These are phyloP conservation scores for Tolypocladium amazonense DNA, from an alignment of 2,329 filamentous ascomycete genomes.

Conservation along the genomic window DNA sequence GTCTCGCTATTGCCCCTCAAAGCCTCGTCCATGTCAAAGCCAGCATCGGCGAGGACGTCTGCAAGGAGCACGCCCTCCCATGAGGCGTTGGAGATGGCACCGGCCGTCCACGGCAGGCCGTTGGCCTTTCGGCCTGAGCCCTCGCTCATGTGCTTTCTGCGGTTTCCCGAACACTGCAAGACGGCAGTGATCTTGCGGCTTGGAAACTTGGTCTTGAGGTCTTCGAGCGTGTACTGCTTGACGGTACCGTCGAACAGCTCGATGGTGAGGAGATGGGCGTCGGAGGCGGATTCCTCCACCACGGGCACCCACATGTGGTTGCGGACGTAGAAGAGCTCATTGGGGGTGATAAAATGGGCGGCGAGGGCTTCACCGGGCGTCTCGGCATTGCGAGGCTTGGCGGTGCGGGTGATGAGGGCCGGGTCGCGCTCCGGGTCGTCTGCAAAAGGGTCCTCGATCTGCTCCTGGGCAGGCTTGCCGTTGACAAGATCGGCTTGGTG, in stretches of 20 bases:
- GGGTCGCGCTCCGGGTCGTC: constrained; percentile 41
- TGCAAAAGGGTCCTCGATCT: constrained; percentile 50
- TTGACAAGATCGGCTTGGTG: constrained; percentile 48
- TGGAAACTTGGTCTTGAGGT: constrained; percentile 41
- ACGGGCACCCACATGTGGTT: constrained; percentile 55
- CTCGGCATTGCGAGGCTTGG: constrained; percentile 51
- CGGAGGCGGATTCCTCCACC: constrained; percentile 24
- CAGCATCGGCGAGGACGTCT: constrained; percentile 46
- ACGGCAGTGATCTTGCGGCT: constrained; percentile 41
- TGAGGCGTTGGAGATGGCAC: constrained; percentile 48
- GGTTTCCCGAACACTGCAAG: constrained; percentile 51
- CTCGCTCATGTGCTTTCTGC: constrained; percentile 47
- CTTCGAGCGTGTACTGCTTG: constrained; percentile 40
- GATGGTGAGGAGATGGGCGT: constrained; percentile 36
- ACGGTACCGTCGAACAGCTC: constrained; percentile 45
- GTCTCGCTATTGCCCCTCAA: constrained; percentile 24
- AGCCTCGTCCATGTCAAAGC: constrained; percentile 31
- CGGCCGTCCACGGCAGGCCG: constrained; percentile 48
- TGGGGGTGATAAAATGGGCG: constrained; percentile 42
- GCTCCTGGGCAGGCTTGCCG: constrained; percentile 39
- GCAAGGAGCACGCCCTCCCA: constrained; percentile 47
- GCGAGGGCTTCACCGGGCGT: constrained; percentile 39
- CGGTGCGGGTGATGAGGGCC: constrained; percentile 38
- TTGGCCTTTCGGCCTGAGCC: constrained; percentile 34
- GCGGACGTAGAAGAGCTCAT: constrained; percentile 46